Conservation (phyloP, 805 yeast genomes). For the Wickerhamia fluorescens region DNA sequence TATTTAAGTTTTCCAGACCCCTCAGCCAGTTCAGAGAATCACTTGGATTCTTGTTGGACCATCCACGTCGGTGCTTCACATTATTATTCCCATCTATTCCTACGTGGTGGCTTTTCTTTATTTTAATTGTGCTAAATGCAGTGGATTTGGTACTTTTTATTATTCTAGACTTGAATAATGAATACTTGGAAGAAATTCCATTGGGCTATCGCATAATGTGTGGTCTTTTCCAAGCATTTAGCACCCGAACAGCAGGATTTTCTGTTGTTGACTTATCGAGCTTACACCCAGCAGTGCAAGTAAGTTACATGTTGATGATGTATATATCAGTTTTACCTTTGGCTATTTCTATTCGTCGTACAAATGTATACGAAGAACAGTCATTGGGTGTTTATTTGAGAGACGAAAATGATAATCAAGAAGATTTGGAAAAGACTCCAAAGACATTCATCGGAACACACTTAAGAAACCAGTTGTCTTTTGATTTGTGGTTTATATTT, state of each 20-base stretch:
- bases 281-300: constrained; percentile 87
- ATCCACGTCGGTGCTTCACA: constrained; percentile 96
- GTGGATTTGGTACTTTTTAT: constrained; percentile 77
- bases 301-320: constrained; percentile 95
- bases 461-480: constrained; percentile 83
- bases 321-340: constrained; percentile 93
- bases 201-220: constrained; percentile 66
- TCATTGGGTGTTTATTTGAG: constrained; percentile 77
- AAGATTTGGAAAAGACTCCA: constrained; percentile 36
- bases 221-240: constrained; percentile 85
- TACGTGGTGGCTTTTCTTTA: constrained; percentile 88
- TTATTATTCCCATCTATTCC: constrained; percentile 86
- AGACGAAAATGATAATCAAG: constrained; percentile 21
- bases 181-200: constrained; percentile 45
- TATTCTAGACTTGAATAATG: constrained; percentile 56
- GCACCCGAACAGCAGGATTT: constrained; percentile 94
- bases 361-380: constrained; percentile 97
- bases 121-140: constrained; percentile 63
- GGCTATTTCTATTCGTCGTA: constrained; percentile 93
- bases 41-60: constrained; percentile 79
- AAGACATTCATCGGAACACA: constrained; percentile 75
- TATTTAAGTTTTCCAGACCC: constrained; percentile 61
- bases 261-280: constrained; percentile 59
- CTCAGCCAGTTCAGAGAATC: constrained; percentile 65
- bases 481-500: constrained; percentile 90